Evolutionary conservation across 495 filamentous ascomycete species (phyloP), one percentile per base, ranked within the genome.

Genomic region (Hypoxylon rickii): DNA sequence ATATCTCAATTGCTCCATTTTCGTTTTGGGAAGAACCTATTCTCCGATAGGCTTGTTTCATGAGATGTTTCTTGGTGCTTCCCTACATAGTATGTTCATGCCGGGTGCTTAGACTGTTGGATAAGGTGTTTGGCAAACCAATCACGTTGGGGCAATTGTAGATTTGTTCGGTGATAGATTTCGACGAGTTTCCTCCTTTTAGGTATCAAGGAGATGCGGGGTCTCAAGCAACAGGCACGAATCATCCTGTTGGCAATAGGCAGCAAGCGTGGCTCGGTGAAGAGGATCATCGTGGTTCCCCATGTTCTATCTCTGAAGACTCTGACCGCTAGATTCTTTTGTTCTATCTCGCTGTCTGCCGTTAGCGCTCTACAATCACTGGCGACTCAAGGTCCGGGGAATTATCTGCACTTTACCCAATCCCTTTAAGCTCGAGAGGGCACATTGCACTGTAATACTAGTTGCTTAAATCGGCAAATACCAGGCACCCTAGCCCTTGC

Each of bases 221-320:
- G 42, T 33, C 31, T 10, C 20, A 7, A 22, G 16, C 7, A 21
- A 53, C 2, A n/a, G n/a, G 40, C 10, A 5, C 29, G 2, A 39
- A 40, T 18, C 10, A 40, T 40, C 10, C 12, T 36, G 5, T 44
- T 19, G 42, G 16, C 24, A 31, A 44, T 4, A 43, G 44, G 18
- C 10, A 16, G 26, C 38, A n/a, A 40, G 13, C 24, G 15, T 12
- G 44, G 12, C 19, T 61, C 58, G 58, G 58, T 61, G 36, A 55
- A 51, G 51, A 38, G 4, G 51, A 61, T 55, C 45, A 37, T 51
- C 58, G 12, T 41, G 15, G 13, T 13, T 33, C 2, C 5, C 34
- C 44, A 24, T 21, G 31, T 16, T 29, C 24, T 10, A 29, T 36
- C 36, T 55, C 29, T 48, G 33, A 34, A 38, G 34, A 4, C 3